Evolutionary conservation across 331 rosid species (phyloP).

Genomic region (Spiraea crenata): DNA sequence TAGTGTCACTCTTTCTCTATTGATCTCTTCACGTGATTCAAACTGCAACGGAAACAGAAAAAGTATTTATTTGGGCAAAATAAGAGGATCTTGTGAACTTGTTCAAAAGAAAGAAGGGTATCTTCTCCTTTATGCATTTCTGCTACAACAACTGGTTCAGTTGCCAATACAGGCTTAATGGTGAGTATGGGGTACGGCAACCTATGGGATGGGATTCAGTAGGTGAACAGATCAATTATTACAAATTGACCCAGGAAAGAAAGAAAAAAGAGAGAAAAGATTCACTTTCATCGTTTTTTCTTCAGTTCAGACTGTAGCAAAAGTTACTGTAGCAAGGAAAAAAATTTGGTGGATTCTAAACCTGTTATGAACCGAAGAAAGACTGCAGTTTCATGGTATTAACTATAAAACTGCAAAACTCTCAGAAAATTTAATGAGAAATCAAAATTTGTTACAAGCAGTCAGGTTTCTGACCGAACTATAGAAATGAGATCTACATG

Average conservation of each 20-base stretch:
- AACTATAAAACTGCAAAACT: background rate
- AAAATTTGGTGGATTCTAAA: too few species aligned
- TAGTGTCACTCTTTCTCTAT: too few species aligned
- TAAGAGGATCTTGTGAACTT: background rate
- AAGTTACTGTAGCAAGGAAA: too few species aligned
- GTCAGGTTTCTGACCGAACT: background rate
- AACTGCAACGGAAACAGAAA: too few species aligned
- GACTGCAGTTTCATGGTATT: background rate
- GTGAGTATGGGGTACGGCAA: slow-evolving; percentile 5
- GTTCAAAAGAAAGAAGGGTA: background rate
- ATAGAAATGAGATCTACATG: background rate
- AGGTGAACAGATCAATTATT: slow-evolving; percentile 12
- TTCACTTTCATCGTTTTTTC: slow-evolving; percentile 4
- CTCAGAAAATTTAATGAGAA: background rate
- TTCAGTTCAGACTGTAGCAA: too few species aligned
- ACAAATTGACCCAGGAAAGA: background rate
- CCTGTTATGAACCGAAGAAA: too few species aligned
- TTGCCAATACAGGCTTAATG: slow-evolving; percentile 16
- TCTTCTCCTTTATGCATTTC: background rate
- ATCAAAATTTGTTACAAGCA: background rate
- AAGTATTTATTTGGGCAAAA: too few species aligned
- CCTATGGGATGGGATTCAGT: background rate
- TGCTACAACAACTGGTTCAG: slow-evolving; percentile 1
- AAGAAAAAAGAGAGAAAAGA: too few species aligned
- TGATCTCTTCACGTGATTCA: too few species aligned